Conservation (phyloP, 192 early-diverging fungal genomes). For the Chytriomyces sp. region DNA sequence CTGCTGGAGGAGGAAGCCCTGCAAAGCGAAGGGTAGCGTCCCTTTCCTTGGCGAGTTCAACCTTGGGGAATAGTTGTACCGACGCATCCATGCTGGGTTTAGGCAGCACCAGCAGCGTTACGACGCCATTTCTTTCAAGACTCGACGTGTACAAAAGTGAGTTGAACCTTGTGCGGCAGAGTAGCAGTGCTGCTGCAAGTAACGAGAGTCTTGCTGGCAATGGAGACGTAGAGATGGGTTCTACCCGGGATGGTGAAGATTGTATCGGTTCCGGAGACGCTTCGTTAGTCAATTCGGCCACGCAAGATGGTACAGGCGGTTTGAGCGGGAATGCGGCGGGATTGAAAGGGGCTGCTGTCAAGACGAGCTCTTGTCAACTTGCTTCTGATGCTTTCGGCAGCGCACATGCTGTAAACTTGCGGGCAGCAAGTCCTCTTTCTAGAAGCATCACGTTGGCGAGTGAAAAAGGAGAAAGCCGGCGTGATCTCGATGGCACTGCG, state of each 20-base stretch:
- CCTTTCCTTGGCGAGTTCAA: constrained; percentile 20
- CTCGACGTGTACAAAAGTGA: constrained; percentile 24
- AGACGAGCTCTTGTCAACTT: too few species aligned
- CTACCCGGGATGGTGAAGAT: not conserved
- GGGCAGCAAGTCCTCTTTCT: not conserved
- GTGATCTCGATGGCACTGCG: not conserved
- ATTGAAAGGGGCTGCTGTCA: too few species aligned
- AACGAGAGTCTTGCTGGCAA: not conserved
- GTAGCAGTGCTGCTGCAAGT: not conserved
- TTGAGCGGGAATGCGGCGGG: too few species aligned
- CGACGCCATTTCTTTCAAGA: not conserved
- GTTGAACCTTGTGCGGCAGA: constrained; percentile 9
- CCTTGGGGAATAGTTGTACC: not conserved
- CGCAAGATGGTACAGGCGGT: too few species aligned
- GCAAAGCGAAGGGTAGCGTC: constrained; percentile 25
- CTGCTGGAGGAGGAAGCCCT: not conserved
- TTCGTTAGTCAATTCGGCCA: too few species aligned
- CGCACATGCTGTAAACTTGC: not conserved
- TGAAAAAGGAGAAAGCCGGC: not conserved
- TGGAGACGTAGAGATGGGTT: not conserved
- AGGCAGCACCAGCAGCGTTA: not conserved
- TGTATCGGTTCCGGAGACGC: not conserved
- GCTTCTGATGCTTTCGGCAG: too few species aligned
- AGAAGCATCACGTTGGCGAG: not conserved
- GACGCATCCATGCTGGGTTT: not conserved